Evolutionary conservation across 169 alveolate genomes (phyloP).

Genomic region (Cryptosporidium sp.): DNA sequence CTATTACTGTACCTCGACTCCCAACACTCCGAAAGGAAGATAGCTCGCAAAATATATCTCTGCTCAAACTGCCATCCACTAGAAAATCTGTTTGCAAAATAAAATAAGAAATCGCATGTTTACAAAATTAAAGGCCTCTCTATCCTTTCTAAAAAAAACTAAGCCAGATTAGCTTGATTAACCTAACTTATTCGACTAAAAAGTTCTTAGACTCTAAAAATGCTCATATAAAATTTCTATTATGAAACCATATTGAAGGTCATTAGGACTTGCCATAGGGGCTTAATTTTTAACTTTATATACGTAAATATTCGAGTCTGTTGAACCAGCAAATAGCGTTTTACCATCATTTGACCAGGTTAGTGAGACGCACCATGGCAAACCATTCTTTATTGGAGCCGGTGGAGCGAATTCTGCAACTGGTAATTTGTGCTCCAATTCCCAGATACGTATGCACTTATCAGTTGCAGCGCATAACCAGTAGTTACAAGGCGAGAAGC

Average conservation of each 20-base stretch:
- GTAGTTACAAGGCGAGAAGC: constrained; percentile 96
- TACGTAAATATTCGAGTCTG: constrained; percentile 73
- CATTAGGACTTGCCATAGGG: constrained; percentile 7
- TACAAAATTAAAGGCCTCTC: not conserved
- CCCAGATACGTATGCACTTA: constrained; percentile 93
- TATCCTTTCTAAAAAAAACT: not conserved
- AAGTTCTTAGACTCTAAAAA: not conserved
- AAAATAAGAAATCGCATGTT: not conserved
- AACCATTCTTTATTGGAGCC: constrained; percentile 90
- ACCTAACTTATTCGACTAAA: not conserved
- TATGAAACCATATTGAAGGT: not conserved
- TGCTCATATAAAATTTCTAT: not conserved
- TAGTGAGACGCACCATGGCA: constrained; percentile 94
- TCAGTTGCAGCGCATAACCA: constrained; percentile 97
- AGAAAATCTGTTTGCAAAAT: not conserved
- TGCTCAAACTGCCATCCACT: not conserved
- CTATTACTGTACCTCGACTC: constrained; percentile 52
- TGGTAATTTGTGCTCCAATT: constrained; percentile 92
- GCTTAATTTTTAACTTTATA: constrained; percentile 65
- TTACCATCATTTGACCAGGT: constrained; percentile 95
- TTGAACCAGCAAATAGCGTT: constrained; percentile 91
- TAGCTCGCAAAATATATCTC: not conserved
- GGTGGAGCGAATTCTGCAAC: constrained; percentile 91
- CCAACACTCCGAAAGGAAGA: constrained; percentile 28
- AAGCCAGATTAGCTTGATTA: not conserved